Base-by-base conservation (phyloP, 495 filamentous ascomycete genomes). In the Margaritispora aquatica region DNA sequence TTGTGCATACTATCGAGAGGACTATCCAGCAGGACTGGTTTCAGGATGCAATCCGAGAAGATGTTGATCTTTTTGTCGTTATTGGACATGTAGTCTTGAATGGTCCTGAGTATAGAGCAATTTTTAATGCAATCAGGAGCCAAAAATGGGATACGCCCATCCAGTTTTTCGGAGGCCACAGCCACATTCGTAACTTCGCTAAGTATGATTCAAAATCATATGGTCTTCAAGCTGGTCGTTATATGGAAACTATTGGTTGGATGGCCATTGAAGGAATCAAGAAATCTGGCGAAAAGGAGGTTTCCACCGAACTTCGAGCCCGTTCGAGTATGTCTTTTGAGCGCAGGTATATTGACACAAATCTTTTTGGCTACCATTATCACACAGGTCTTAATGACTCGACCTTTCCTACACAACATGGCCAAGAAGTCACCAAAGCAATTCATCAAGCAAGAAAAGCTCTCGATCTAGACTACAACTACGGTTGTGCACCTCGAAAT, bases 171-270 rank as follows among this genome's bases (percentile, higher is more conserved):
- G 93, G 90, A 48, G 94, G 94, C 4, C 94, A 98, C 67, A 83
- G 84, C 24, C 94, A 98, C 68, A 87, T 96, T 46, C 83, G 94
- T 4, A 91, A 98, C 65, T 94, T 88, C 67, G 83, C 77, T 19
- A 80, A 81, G 51, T 97, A 88, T 66, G 94, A 97, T 68, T 74
- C 77, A 47, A 88, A 87, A 61, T 87, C 92, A 1, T 87, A 86
- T 59, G 94, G 84, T 0, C 73, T 98, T 15, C 91, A 92, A 29
- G 92, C 88, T 66, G 94, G 94, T n/a, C 81, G 93, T 1, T 98
- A 96, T 71, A 91, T 96, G 81, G 94, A 98, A 73, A 97, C 95
- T n/a, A 85, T 97, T 51, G 94, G 94, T 4, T 98, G 92, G 76
- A 81, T 95, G 83, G 95, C 92, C 10, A 87, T 97, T 54, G 78